Evolutionary conservation across 2,329 filamentous ascomycete genomes (phyloP), one percentile per base, ranked within the genome.

Genomic region (Rugonectria rugulosa): DNA sequence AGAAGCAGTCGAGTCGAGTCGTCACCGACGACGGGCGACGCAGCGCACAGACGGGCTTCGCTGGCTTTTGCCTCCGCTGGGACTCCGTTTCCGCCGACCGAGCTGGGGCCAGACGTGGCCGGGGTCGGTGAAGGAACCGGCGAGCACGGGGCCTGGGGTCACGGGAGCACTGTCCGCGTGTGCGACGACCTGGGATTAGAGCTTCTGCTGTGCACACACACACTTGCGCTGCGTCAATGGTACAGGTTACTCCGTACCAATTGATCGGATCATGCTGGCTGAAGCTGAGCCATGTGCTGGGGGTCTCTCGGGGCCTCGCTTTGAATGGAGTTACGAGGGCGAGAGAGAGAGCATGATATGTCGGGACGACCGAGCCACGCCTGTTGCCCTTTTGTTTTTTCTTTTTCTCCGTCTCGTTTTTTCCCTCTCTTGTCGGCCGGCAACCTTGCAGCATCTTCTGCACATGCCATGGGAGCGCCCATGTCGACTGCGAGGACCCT

Each of bases 391-490:
- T n/a, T n/a, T n/a, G n/a, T n/a, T n/a, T n/a, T 44, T 11, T 19
- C 45, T 34, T 27, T 17, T 26, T 49, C 45, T 49, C 10, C 10
- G 9, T 36, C 32, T 36, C 32, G 45, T 37, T 37, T 17, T 38
- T 34, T 43, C 38, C 37, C 45, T 27, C 34, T 46, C 15, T 23
- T 34, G 9, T 20, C 19, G 17, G 31, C 45, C 31, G 45, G 6
- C 44, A 38, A 40, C 15, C 26, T 31, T 19, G 24, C 59, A 65
- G 61, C 55, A 32, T 55, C 44, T 63, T 60, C 60, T 53, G 61
- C 61, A 66, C 63, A 61, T 66, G 63, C 63, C 63, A 64, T 53
- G 52, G 41, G 21, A 32, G 43, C 53, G 45, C 49, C 44, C 41
- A 44, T 55, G 46, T 44, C 43, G 46, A 42, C 38, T 44, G 34